Base-by-base conservation (phyloP, 805 yeast species). In the Lipomyces anomalus region DNA sequence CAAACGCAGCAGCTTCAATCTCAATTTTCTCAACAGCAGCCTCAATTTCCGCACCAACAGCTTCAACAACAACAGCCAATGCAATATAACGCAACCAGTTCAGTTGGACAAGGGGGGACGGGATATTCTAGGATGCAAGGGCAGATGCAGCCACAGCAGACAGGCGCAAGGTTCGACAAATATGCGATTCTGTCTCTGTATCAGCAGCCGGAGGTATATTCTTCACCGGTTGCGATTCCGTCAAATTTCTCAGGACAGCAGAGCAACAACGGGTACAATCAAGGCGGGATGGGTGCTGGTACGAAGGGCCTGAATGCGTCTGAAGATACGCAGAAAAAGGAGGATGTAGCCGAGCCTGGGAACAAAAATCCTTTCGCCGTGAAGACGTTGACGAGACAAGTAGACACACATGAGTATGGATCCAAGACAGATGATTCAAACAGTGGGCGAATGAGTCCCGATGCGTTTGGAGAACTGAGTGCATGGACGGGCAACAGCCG, bases 381-480 rank as follows among this genome's bases (percentile, higher is more conserved):
- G 13, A 30, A 40, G 26, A 41, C 38, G 22, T 9, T 13, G 11
- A 26, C 30, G 11, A 13, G 30, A 13, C 30, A 26, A 13, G 30
- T 9, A 9, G 30, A 26, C 30, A n/a, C n/a, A n/a, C n/a, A n/a
- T n/a, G n/a, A n/a, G n/a, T 26, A 26, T 13, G 30, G 30, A 9
- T 9, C 30, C 30, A 9, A 13, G 11, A 13, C 11, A 9, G 30
- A 26, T 13, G 30, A 26, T 13, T 26, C 9, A 9, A 37, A 23
- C 40, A 52, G 44, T 24, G 55, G 48, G 13, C 38, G 55, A 37
- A 37, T 21, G 30, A 48, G 48, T 32, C 60, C 47, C 47, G 57
- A 46, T 44, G 61, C 54, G 21, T 60, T 47, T 52, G 62, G 53
- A 24, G 50, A 47, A 38, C 50, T 50, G 13, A 47, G 56, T 33